phyloP scores from a whole-genome alignment of 179 eudicot genomes.

The Spinacia oleracea region DNA sequence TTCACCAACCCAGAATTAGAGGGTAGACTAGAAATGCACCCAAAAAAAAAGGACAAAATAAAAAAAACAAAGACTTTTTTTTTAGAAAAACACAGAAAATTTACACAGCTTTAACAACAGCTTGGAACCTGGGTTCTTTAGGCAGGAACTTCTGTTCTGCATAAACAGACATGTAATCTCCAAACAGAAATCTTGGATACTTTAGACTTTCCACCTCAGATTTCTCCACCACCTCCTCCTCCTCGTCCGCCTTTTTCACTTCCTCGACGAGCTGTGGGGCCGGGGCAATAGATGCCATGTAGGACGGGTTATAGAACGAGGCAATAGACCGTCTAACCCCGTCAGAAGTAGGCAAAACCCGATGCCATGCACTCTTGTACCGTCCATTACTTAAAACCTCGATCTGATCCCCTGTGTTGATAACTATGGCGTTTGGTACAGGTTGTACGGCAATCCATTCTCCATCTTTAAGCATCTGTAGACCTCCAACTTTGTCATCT shows the following conservation, averaged over 20 bases:
- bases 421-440: conserved; percentile 58
- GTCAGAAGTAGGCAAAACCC: conserved; percentile 37
- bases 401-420: conserved; percentile 69
- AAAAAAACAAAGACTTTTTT: conserved; percentile 5
- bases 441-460: conserved; percentile 69
- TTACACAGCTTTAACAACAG: conserved; percentile 57
- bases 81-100: conserved; percentile 11
- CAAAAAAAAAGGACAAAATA: not conserved
- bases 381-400: conserved; percentile 65
- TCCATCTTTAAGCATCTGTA: conserved; percentile 60
- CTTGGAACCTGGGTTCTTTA: conserved; percentile 65
- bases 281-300: conserved; percentile 55
- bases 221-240: not conserved
- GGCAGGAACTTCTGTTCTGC: conserved; percentile 64
- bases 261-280: conserved; percentile 47
- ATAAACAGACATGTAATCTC: conserved; percentile 69
- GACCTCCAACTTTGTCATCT: conserved; percentile 52
- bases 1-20: conserved; percentile 16
- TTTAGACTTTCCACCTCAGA: conserved; percentile 1
- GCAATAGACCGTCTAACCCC: conserved; percentile 62
- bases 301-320: conserved; percentile 64
- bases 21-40: conserved; percentile 5
- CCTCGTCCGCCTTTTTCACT: not conserved
- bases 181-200: conserved; percentile 62
- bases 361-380: conserved; percentile 76